These are phyloP conservation scores for Scedosporium aurantiacum DNA, from an alignment of 2,329 filamentous ascomycete genomes.

Conservation along the genomic window DNA sequence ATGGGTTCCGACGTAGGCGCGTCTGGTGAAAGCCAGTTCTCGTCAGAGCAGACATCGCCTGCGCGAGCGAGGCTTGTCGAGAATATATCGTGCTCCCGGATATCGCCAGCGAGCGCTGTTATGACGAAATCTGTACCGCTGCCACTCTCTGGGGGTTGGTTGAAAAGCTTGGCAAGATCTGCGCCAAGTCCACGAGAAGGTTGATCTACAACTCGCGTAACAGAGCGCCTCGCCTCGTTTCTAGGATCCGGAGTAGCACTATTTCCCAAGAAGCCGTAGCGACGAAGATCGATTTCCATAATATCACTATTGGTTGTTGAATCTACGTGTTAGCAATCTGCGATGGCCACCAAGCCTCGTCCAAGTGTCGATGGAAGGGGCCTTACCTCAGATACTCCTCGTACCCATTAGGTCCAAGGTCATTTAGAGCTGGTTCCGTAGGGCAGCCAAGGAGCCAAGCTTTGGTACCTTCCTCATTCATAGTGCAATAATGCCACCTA, in stretches of 20 bases:
- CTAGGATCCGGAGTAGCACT: constrained; percentile 48
- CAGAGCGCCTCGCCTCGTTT: constrained; percentile 35
- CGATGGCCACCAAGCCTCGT: background rate
- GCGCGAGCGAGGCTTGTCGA: constrained; percentile 37
- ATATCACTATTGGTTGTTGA: constrained; percentile 50
- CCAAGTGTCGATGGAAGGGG: background rate
- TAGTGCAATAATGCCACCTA: constrained; percentile 95
- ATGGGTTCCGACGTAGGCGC: constrained; percentile 69
- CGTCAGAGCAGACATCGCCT: constrained; percentile 29
- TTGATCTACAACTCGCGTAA: constrained; percentile 36
- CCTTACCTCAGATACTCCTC: constrained; percentile 71
- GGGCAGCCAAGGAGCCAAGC: constrained; percentile 94
- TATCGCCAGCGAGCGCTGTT: constrained; percentile 74
- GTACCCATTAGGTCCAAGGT: constrained; percentile 56
- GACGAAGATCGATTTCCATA: constrained; percentile 82
- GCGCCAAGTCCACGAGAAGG: constrained; percentile 63
- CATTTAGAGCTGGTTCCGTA: constrained; percentile 56
- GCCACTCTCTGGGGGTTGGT: constrained; percentile 70
- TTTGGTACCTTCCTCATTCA: constrained; percentile 90
- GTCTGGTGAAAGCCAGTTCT: constrained; percentile 50
- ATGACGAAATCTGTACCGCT: constrained; percentile 86
- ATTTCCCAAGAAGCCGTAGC: constrained; percentile 83
- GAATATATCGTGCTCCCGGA: constrained; percentile 54
- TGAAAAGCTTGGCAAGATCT: constrained; percentile 79
- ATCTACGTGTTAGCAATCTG: background rate